Base-by-base conservation (phyloP, 2,329 filamentous ascomycete species). In the Scorias spongiosa region DNA sequence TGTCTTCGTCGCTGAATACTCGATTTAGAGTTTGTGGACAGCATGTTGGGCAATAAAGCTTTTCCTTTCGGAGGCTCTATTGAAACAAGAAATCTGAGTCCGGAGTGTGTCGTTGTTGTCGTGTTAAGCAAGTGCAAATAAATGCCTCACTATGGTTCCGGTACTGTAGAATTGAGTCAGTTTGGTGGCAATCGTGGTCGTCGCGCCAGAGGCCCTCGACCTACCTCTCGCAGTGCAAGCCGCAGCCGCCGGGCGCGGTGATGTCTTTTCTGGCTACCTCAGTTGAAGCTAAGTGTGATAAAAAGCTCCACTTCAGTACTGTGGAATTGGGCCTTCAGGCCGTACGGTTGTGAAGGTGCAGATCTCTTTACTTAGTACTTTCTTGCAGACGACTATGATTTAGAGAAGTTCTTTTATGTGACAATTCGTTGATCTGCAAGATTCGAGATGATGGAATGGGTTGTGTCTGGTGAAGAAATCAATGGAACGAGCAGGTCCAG, bases 211-310 rank as follows among this genome's bases (percentile, higher is more conserved):
- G 15, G 3, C 4, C 14, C 10, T 14, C 38, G 18, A 57, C 66
- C 57, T 65, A 86, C 82, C 81, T 87, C 80, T 80, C 80, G 80
- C 80, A 85, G 78, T 74, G 78, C 80, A 81, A 84, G 79, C 80
- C 78, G 79, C 76, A 61, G 73, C 75, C 77, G 81, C 80, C 81
- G 81, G 82, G 81, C 79, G 65, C 43, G 43, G 41, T 45, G 28
- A 39, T 29, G 41, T 44, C 40, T 36, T 34, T 46, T 10, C 11
- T 36, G 17, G 9, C 43, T 39, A 37, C 17, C 18, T 42, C 45
- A 44, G 42, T 43, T 29, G 44, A n/a, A 18, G 14, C 38, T 10
- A 29, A 39, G n/a, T 15, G 20, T 26, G 20, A 26, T 42, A 2
- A 12, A 36, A 3, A 5, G 32, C 4, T 36, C 15, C 32, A 36